Conservation (phyloP, 2,329 filamentous ascomycete genomes). For the Trichoderma brevicompactum region DNA sequence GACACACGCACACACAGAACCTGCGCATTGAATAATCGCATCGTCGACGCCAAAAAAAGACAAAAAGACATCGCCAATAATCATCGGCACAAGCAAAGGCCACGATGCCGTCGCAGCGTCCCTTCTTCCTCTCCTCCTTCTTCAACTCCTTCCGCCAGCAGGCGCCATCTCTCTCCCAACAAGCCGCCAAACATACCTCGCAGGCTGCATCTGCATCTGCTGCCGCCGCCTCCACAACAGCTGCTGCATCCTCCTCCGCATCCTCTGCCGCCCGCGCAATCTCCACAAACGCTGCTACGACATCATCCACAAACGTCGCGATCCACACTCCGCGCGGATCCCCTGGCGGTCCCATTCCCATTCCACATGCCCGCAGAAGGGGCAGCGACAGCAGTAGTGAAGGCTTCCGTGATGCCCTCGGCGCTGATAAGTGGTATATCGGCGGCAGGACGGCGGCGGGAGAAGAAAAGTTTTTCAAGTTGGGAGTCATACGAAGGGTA, state of each 20-base stretch:
- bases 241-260: conserved; percentile 35
- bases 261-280: conserved; percentile 33
- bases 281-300: conserved; percentile 36
- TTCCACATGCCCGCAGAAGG: conserved; percentile 54
- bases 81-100: background rate
- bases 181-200: conserved; percentile 44
- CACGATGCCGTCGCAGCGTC: conserved; percentile 57
- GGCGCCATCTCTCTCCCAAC: conserved; percentile 44
- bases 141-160: conserved; percentile 60
- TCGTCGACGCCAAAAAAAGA: conserved; percentile 2
- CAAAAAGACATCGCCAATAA: background rate
- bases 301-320: conserved; percentile 36
- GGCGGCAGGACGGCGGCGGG: conserved; percentile 74
- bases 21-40: background rate
- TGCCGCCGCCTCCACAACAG: conserved; percentile 37
- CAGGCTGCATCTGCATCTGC: conserved; percentile 37
- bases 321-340: conserved; percentile 39
- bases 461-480: conserved; percentile 82
- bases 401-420: conserved; percentile 73
- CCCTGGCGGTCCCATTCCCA: conserved; percentile 45
- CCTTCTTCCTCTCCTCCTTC: conserved; percentile 61
- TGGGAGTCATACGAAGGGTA: conserved; percentile 74
- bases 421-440: conserved; percentile 81
- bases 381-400: conserved; percentile 77
- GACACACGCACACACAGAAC: conserved; percentile 1